Conservation (phyloP, 2,329 filamentous ascomycete species). For the Colletotrichum ledebouriae region DNA sequence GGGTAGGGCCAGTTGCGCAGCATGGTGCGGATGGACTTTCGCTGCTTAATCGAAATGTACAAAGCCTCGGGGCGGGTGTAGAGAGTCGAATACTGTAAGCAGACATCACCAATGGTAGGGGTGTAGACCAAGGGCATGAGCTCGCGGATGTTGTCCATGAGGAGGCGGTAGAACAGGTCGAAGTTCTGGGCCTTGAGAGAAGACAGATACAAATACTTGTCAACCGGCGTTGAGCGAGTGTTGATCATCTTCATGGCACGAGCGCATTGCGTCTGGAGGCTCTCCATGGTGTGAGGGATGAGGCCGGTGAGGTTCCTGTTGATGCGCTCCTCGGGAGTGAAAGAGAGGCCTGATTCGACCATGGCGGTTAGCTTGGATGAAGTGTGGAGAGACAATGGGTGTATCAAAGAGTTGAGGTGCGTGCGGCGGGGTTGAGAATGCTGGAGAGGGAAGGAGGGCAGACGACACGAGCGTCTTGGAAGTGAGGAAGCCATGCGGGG, state of each 20-base stretch:
- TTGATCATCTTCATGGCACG: constrained; percentile 82
- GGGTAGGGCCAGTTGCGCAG: constrained; percentile 92
- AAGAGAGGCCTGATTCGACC: constrained; percentile 67
- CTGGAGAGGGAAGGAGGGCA: constrained; percentile 28
- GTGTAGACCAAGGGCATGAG: constrained; percentile 90
- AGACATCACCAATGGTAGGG: constrained; percentile 94
- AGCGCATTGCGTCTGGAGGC: constrained; percentile 70
- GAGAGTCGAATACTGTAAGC: constrained; percentile 94
- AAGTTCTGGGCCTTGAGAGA: constrained; percentile 80
- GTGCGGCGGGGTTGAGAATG: constrained; percentile 23
- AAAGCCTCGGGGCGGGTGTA: constrained; percentile 96
- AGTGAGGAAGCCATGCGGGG: constrained; percentile 40
- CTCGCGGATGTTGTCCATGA: constrained; percentile 82
- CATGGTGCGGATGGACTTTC: constrained; percentile 88
- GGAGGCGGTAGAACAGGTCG: constrained; percentile 85
- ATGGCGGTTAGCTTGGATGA: constrained; percentile 40
- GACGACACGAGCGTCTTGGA: constrained; percentile 36
- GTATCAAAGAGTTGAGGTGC: constrained; percentile 19
- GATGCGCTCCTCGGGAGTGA: constrained; percentile 73
- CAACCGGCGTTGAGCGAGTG: constrained; percentile 76
- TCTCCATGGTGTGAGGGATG: constrained; percentile 74
- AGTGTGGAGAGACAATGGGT: constrained; percentile 27
- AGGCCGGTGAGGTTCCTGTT: constrained; percentile 76
- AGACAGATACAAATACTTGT: constrained; percentile 88
- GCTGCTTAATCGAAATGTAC: constrained; percentile 96